Evolutionary conservation across 139 green algal genomes (phyloP).

Genomic region (Dunaliella primolecta): DNA sequence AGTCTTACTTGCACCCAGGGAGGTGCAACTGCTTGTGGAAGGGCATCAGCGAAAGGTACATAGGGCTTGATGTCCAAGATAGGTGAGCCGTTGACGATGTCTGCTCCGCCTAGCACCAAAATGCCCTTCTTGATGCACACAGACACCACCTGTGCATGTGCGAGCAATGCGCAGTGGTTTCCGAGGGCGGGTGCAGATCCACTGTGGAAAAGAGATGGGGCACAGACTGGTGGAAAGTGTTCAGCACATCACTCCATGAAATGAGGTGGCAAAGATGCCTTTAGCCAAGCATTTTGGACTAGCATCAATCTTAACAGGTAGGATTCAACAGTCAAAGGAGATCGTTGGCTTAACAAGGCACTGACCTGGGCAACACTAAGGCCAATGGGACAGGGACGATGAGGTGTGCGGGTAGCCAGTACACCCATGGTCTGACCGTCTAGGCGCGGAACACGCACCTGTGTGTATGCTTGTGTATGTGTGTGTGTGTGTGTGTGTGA

Average conservation of each 20-base stretch:
- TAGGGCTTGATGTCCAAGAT: slow-evolving; percentile 91
- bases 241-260: too few species aligned
- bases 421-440: slow-evolving; percentile 77
- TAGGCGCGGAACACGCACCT: slow-evolving; percentile 79
- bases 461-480: too few species aligned
- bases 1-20: slow-evolving; percentile 76
- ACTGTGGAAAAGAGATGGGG: too few species aligned
- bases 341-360: too few species aligned
- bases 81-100: slow-evolving; percentile 88
- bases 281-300: too few species aligned
- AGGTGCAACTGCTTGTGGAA: slow-evolving; percentile 63
- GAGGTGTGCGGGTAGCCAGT: slow-evolving; percentile 84
- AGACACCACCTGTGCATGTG: neutral
- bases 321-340: too few species aligned
- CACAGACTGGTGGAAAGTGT: too few species aligned
- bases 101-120: slow-evolving; percentile 70
- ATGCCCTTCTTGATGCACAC: neutral
- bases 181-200: too few species aligned
- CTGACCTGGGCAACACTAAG: slow-evolving; percentile 71
- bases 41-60: slow-evolving; percentile 73
- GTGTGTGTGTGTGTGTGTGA: too few species aligned
- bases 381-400: slow-evolving; percentile 78
- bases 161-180: too few species aligned
- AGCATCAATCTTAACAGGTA: too few species aligned
- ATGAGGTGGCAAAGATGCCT: too few species aligned